Evolutionary conservation across 148 eudicot species (phyloP).

Genomic region (Drosera capensis): DNA sequence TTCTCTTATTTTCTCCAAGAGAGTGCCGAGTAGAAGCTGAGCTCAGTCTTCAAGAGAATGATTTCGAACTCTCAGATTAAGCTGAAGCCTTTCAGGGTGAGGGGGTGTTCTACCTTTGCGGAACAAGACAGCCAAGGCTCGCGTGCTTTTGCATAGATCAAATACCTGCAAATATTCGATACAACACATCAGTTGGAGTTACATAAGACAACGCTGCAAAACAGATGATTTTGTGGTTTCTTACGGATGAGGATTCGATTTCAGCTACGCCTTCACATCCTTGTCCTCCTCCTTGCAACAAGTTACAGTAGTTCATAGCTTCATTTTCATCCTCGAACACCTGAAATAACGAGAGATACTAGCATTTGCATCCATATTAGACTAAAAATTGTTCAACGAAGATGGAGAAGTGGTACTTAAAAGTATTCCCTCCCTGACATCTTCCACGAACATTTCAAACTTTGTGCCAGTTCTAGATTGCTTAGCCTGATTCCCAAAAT

Average conservation of each 20-base stretch:
- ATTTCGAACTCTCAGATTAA: constrained; percentile 67
- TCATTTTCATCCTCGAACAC: constrained; percentile 93
- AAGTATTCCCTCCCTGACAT: constrained; percentile 82
- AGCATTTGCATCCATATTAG: neutral
- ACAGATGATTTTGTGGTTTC: constrained; percentile 8
- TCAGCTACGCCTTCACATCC: constrained; percentile 95
- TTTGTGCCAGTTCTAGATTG: constrained; percentile 35
- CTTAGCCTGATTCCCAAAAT: constrained; percentile 39
- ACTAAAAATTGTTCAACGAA: neutral
- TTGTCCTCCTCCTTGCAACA: constrained; percentile 87
- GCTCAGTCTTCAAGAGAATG: constrained; percentile 91
- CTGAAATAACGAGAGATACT: constrained; percentile 14
- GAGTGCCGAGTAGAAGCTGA: too few species aligned
- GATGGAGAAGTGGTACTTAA: constrained; percentile 24
- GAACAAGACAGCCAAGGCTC: constrained; percentile 90
- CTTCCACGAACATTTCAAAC: constrained; percentile 96
- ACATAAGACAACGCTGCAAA: neutral
- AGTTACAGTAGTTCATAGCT: constrained; percentile 71
- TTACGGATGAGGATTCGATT: constrained; percentile 88
- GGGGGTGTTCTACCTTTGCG: constrained; percentile 42
- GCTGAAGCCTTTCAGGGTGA: constrained; percentile 67
- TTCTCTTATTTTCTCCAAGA: too few species aligned
- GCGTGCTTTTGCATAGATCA: constrained; percentile 60
- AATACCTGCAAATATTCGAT: constrained; percentile 44
- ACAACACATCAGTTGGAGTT: neutral